Conservation (phyloP, 768 basidiomycete species). For the Naganishia vishniacii region DNA sequence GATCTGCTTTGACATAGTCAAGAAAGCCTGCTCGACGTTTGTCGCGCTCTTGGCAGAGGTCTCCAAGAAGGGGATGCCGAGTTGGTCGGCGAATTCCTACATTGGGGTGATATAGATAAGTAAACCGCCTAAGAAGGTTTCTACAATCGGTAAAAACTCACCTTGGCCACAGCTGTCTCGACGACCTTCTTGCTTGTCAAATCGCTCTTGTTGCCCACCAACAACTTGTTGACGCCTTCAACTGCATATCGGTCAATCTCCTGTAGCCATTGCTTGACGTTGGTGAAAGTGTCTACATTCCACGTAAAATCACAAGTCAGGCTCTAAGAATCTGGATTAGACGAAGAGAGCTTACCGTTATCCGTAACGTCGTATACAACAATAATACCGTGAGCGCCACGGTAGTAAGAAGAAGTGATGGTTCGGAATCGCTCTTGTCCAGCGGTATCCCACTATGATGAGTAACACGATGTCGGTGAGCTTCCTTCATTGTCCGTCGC, state of each 20-base stretch:
- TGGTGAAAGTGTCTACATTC: slow-evolving; percentile 32
- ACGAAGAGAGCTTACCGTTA: slow-evolving; percentile 49
- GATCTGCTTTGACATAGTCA: slow-evolving; percentile 80
- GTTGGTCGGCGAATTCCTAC: slow-evolving; percentile 80
- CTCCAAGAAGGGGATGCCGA: slow-evolving; percentile 94
- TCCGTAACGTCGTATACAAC: slow-evolving; percentile 96
- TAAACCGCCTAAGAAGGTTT: no score
- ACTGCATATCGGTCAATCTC: slow-evolving; percentile 99
- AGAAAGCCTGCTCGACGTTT: slow-evolving; percentile 97
- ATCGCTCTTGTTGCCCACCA: slow-evolving; percentile 98
- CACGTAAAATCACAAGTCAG: background rate
- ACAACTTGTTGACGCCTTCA: slow-evolving; percentile 97
- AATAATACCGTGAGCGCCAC: slow-evolving; percentile 96
- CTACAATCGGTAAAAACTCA: slow-evolving; percentile 13
- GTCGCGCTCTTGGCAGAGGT: slow-evolving; percentile 96
- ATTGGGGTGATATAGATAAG: no score
- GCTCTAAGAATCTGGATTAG: background rate
- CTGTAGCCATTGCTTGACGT: slow-evolving; percentile 95
- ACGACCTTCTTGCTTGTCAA: slow-evolving; percentile 81
- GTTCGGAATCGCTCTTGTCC: slow-evolving; percentile 98
- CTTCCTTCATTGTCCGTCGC: background rate
- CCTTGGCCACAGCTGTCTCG: slow-evolving; percentile 46
- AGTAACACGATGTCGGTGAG: background rate
- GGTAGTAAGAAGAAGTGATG: slow-evolving; percentile 98
- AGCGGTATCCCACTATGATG: slow-evolving; percentile 91